Conservation (phyloP, 2,329 filamentous ascomycete species). For the Aspergillus jensenii region DNA sequence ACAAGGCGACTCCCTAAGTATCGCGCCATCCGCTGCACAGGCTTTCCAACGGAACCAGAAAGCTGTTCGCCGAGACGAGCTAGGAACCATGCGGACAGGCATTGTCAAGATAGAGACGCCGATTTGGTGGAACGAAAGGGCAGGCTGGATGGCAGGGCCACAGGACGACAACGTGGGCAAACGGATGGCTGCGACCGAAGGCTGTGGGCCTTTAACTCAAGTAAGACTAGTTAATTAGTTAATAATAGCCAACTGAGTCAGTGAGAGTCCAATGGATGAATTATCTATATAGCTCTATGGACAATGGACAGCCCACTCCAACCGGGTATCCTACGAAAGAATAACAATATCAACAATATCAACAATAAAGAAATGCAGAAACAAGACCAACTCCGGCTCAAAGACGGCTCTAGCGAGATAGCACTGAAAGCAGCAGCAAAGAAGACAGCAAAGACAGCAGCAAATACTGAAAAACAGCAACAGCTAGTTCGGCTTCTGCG, state of each 20-base stretch:
- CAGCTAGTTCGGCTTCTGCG: constrained; percentile 43
- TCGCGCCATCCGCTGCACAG: too few relatives aligned
- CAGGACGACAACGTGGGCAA: constrained; percentile 20
- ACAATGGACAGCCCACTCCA: constrained; percentile 12
- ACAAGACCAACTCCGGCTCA: constrained; percentile 7
- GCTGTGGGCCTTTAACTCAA: background rate
- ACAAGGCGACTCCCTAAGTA: too few relatives aligned
- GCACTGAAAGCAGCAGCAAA: too few relatives aligned
- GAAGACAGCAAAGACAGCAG: background rate
- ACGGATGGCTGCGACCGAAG: constrained; percentile 21
- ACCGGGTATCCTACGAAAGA: constrained; percentile 11
- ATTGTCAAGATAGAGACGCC: background rate
- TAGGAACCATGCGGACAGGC: background rate
- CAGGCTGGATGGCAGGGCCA: background rate
- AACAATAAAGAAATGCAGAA: background rate
- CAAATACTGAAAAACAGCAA: too few relatives aligned
- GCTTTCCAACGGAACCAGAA: background rate
- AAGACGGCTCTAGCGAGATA: too few relatives aligned
- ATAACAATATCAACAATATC: background rate
- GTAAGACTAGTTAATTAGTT: too few relatives aligned
- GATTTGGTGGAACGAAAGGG: constrained; percentile 1
- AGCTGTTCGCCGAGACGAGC: background rate
- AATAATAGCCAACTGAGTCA: too few relatives aligned
- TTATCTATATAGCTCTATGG: constrained; percentile 4
- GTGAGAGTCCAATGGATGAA: too few relatives aligned